Evolutionary conservation across 2,329 filamentous ascomycete genomes (phyloP).

Genomic region (Calonectria leucothoes): DNA sequence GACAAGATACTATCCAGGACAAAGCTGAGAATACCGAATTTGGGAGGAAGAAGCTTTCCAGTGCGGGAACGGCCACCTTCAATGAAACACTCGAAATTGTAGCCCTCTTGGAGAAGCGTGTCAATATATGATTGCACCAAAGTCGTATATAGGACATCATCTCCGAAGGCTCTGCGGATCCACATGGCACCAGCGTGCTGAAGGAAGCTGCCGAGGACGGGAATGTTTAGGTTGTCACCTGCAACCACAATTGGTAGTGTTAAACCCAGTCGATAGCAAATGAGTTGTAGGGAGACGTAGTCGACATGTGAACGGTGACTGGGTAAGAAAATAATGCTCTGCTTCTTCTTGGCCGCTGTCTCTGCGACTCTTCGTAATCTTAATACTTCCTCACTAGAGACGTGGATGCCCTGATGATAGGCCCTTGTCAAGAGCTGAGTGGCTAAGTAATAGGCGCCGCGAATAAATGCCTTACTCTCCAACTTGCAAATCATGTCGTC

Average conservation of each 20-base stretch:
- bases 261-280: slow-evolving; percentile 93
- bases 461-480: slow-evolving; percentile 92
- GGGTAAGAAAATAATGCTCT: slow-evolving; percentile 95
- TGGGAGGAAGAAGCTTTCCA: slow-evolving; percentile 91
- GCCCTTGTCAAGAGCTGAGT: slow-evolving; percentile 92
- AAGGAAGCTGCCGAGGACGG: slow-evolving; percentile 87
- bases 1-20: slow-evolving; percentile 91
- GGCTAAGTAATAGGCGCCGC: slow-evolving; percentile 88
- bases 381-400: slow-evolving; percentile 93
- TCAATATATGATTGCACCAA: slow-evolving; percentile 98
- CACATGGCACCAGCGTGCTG: slow-evolving; percentile 98
- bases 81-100: slow-evolving; percentile 97
- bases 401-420: slow-evolving; percentile 97
- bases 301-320: slow-evolving; percentile 97
- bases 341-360: slow-evolving; percentile 85
- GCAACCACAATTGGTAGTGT: slow-evolving; percentile 92
- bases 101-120: slow-evolving; percentile 88
- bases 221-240: slow-evolving; percentile 96
- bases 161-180: slow-evolving; percentile 92
- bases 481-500: slow-evolving; percentile 99
- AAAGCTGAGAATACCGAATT: slow-evolving; percentile 95
- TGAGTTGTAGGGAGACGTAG: slow-evolving; percentile 93
- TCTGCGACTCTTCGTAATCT: slow-evolving; percentile 85
- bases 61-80: slow-evolving; percentile 94
- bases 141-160: slow-evolving; percentile 89